These are phyloP conservation scores for Malassezia psittaci DNA, from an alignment of 1,284 basidiomycete species.

Conservation along the genomic window DNA sequence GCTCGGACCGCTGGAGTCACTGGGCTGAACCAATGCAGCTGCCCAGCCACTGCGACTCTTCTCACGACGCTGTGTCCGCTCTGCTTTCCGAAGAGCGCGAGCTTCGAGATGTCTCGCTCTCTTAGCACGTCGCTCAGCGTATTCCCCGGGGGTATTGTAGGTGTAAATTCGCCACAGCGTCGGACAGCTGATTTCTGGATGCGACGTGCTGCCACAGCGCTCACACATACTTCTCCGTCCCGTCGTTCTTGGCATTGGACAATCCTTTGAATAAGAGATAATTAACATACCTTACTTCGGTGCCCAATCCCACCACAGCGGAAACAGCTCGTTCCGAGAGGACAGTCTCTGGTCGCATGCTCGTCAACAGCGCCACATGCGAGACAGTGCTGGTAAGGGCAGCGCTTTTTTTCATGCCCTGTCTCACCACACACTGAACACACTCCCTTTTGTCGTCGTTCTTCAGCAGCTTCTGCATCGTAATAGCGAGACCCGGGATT, in stretches of 20 bases:
- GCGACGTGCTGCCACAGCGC: conserved; percentile 62
- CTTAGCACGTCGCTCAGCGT: conserved; percentile 35
- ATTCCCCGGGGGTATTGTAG: conserved; percentile 59
- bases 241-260: conserved; percentile 51
- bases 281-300: conserved; percentile 56
- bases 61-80: conserved; percentile 1
- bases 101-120: conserved; percentile 15
- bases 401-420: conserved; percentile 17
- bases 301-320: conserved; percentile 79
- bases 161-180: conserved; percentile 77
- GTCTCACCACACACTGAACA: conserved; percentile 17
- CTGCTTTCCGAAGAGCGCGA: background rate
- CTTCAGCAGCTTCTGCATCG: conserved; percentile 11
- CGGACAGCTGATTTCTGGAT: conserved; percentile 70
- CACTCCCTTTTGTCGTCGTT: conserved; percentile 8
- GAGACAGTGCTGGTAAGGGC: conserved; percentile 57
- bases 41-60: conserved; percentile 9
- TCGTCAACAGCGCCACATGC: conserved; percentile 78
- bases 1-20: conserved; percentile 13
- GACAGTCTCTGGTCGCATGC: conserved; percentile 70
- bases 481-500: conserved; percentile 8
- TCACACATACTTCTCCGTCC: conserved; percentile 54
- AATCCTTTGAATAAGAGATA: conserved; percentile 53
- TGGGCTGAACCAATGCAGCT: conserved; percentile 7
- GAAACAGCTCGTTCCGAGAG: conserved; percentile 70